Base-by-base conservation (phyloP, 805 yeast genomes). In the Teunomyces aglyptinius region DNA sequence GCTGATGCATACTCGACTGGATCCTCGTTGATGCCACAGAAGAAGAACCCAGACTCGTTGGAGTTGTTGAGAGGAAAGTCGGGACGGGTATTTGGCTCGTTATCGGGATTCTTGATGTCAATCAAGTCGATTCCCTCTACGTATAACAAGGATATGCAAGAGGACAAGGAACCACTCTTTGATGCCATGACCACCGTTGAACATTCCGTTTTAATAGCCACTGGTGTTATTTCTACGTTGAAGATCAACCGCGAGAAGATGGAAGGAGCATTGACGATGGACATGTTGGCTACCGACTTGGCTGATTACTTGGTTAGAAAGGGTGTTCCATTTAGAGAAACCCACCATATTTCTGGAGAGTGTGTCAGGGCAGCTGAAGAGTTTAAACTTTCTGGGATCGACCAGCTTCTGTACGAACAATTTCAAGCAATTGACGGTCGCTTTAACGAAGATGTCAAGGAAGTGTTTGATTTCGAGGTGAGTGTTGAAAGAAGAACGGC, bases 1-100 rank as follows among this genome's bases (percentile, higher is more conserved):
- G 95, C 97, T 10, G 99, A 94, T 65, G 98, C 99, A 20, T 94
- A 94, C 70, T 94, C 99, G 1, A 94, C 99, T 6, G 99, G 99
- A 11, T 89, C 97, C 5, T 89, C 97, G 22, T 78, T 94, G 63
- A 94, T 94, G 99, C 99, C 99, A 19, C 99, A 94, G 71, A 94
- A 94, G 83, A 94, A 94, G 71, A 94, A 94, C 72, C 97, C 99
- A 3, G 99, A 94, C 67, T 88, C 96, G 24, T 76, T 94, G 56
- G 99, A 94, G 73, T 78, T 94, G 52, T 78, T 95, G 62, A 82
- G 99, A 69, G 99, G 99, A 49, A 94, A 94, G 71, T 84, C 95
- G 8, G 99, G 99, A 45, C 85, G 99, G 68, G 96, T 89, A 5
- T 91, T 94, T 60, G 99, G 99, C 65, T 84, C 91, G 22, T 74